Conservation (phyloP, 306 rosid species). For the Cucumis hystrix region DNA sequence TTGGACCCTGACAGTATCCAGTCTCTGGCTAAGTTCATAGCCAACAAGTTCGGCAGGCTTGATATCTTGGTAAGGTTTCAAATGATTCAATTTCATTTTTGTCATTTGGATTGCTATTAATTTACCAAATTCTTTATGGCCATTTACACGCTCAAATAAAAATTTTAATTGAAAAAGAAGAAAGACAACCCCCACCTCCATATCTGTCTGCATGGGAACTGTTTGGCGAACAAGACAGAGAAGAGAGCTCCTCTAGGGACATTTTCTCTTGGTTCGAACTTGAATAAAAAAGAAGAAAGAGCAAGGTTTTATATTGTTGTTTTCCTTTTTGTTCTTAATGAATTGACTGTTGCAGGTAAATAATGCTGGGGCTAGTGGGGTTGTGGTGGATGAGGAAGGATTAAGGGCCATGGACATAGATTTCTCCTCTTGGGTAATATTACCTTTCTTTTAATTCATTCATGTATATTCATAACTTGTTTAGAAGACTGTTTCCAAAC, state of each 20-base stretch:
- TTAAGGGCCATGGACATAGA: constrained; percentile 32
- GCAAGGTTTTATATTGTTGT: not conserved
- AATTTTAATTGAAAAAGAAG: too few species aligned
- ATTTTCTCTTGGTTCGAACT: not conserved
- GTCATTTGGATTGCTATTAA: not conserved
- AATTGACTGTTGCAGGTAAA: constrained; percentile 26
- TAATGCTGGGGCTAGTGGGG: constrained; percentile 39
- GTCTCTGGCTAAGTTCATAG: constrained; percentile 25
- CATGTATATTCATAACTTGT: not conserved
- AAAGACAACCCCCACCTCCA: too few species aligned
- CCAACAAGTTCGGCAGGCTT: constrained; percentile 27
- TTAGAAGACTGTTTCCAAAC: not conserved
- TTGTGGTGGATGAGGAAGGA: constrained; percentile 22
- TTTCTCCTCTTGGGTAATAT: constrained; percentile 25
- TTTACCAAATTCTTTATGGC: too few species aligned
- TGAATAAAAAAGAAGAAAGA: not conserved
- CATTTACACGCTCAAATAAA: too few species aligned
- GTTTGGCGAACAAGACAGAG: too few species aligned
- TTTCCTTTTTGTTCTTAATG: not conserved
- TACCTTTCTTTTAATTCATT: not conserved
- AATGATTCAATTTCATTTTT: not conserved
- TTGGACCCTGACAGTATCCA: constrained; percentile 20
- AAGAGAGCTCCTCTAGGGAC: too few species aligned
- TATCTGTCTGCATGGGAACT: too few species aligned
- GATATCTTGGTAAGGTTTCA: constrained; percentile 33